Conservation (phyloP, 306 rosid species). For the Clitoria ternatea region DNA sequence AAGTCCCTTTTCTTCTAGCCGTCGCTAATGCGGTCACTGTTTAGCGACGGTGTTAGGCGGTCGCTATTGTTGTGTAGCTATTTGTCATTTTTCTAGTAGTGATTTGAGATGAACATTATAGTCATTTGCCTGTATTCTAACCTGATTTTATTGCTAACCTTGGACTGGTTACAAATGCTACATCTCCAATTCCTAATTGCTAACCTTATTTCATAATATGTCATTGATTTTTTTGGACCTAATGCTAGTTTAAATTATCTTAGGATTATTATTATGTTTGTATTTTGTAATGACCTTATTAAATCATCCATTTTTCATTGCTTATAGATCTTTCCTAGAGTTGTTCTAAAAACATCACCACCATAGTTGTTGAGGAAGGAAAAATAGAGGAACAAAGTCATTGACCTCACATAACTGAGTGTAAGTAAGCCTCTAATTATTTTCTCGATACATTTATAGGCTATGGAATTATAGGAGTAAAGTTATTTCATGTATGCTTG, state of each 20-base stretch:
- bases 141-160: neutral
- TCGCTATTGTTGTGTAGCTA: too few species aligned
- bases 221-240: neutral
- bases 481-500: conserved; percentile 1
- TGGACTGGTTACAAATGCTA: neutral
- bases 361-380: conserved; percentile 65
- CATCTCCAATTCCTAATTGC: neutral
- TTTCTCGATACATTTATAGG: neutral
- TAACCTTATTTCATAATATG: neutral
- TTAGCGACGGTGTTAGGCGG: too few species aligned
- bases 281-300: conserved; percentile 14
- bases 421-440: conserved; percentile 60
- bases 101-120: too few species aligned
- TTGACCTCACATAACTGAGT: conserved; percentile 70
- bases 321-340: conserved; percentile 79
- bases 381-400: conserved; percentile 66
- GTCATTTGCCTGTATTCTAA: too few species aligned
- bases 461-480: neutral
- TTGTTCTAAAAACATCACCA: conserved; percentile 84
- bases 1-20: too few species aligned
- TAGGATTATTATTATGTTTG: neutral
- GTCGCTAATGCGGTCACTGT: too few species aligned
- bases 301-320: neutral
- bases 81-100: too few species aligned
- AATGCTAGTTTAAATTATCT: neutral